Conservation (phyloP, 495 filamentous ascomycete species). For the Pyronema omphalodes region DNA sequence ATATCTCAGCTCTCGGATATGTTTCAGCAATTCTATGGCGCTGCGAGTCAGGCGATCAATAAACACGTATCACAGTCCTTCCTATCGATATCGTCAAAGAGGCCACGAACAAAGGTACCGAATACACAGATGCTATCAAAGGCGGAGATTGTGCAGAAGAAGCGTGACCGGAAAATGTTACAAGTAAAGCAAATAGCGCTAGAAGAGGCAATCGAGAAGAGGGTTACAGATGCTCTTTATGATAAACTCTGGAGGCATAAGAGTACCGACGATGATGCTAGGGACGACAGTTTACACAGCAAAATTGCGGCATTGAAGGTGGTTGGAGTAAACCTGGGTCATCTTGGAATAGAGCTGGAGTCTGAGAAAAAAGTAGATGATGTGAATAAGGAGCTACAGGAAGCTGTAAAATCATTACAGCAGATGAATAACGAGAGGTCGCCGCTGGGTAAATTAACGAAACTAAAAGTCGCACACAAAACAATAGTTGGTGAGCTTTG, state of each 20-base stretch:
- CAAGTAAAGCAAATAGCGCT: conserved; percentile 56
- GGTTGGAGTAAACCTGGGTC: conserved; percentile 72
- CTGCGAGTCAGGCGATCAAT: conserved; percentile 62
- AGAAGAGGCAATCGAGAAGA: conserved; percentile 83
- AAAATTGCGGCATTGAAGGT: conserved; percentile 81
- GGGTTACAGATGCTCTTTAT: conserved; percentile 75
- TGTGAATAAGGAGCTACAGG: conserved; percentile 34
- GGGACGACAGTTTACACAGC: conserved; percentile 86
- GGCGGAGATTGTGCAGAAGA: conserved; percentile 60
- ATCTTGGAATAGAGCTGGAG: conserved; percentile 62
- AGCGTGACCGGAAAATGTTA: conserved; percentile 55
- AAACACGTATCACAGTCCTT: conserved; percentile 54
- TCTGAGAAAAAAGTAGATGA: conserved; percentile 22
- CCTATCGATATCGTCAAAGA: conserved; percentile 22
- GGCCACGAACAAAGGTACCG: conserved; percentile 28
- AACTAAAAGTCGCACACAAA: conserved; percentile 77
- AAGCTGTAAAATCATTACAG: conserved; percentile 52
- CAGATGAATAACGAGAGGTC: conserved; percentile 76
- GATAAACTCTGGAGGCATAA: conserved; percentile 76
- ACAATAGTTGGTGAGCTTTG: conserved; percentile 65
- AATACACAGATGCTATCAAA: conserved; percentile 72
- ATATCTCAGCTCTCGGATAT: conserved; percentile 67
- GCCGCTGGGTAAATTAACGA: conserved; percentile 78
- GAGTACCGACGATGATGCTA: conserved; percentile 80
- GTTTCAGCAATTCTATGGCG: conserved; percentile 87